Conservation (phyloP, 768 basidiomycete species). For the Tulasnella sp. region DNA sequence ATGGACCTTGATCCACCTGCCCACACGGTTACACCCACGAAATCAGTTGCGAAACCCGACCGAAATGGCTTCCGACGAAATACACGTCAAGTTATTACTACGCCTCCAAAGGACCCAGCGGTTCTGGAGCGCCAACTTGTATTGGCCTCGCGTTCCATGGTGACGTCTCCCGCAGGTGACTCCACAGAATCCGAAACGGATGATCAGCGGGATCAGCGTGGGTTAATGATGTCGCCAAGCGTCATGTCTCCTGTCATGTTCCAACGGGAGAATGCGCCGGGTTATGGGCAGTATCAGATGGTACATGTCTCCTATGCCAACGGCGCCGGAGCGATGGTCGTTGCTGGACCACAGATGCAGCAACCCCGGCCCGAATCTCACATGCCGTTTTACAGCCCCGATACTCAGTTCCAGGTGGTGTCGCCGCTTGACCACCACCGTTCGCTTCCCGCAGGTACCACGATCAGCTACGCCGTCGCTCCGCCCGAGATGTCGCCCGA, state of each 20-base stretch:
- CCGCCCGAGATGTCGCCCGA: not conserved
- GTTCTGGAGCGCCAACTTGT: too few species aligned
- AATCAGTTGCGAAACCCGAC: too few species aligned
- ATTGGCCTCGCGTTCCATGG: too few species aligned
- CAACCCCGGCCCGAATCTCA: not conserved
- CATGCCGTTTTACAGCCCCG: not conserved
- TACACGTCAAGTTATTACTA: too few species aligned
- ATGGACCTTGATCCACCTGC: too few species aligned
- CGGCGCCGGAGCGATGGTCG: not conserved
- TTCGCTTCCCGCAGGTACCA: too few species aligned
- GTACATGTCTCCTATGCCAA: not conserved
- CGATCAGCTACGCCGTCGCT: conserved; percentile 1
- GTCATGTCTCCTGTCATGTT: not conserved
- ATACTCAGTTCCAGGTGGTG: not conserved
- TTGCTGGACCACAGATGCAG: not conserved
- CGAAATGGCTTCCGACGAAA: too few species aligned
- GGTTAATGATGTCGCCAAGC: not conserved
- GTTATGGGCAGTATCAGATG: not conserved
- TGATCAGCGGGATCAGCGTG: not conserved
- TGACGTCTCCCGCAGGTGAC: too few species aligned
- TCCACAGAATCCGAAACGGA: not conserved
- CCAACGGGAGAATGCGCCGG: not conserved
- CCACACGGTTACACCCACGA: too few species aligned
- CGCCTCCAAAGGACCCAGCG: too few species aligned
- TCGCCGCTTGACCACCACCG: not conserved